Conservation (phyloP, 805 yeast genomes). For the Jamesozyma piceae region DNA sequence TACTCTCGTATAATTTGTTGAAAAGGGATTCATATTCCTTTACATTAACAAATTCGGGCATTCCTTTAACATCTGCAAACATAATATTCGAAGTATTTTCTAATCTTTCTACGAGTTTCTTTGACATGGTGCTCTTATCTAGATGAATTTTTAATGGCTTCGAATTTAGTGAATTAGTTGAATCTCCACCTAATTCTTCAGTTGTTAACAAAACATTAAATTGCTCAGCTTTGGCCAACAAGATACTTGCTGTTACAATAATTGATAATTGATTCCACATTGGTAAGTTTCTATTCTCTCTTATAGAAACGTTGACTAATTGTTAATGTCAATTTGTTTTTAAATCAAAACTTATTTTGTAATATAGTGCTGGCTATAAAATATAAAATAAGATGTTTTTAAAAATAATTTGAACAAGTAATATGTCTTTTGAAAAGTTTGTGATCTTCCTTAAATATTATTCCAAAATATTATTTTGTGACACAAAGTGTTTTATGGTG, state of each 20-base stretch:
- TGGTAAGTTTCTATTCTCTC: not conserved
- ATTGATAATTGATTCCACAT: constrained; percentile 11
- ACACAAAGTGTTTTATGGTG: not conserved
- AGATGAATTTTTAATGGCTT: constrained; percentile 12
- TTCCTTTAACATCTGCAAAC: constrained; percentile 20
- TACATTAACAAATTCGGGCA: constrained; percentile 22
- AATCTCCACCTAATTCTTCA: constrained; percentile 18
- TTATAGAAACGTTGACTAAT: too few species aligned
- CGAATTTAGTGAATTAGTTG: constrained; percentile 4
- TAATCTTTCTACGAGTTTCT: constrained; percentile 16
- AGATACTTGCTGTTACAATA: not conserved
- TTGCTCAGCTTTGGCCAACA: constrained; percentile 4
- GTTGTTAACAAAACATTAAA: constrained; percentile 10
- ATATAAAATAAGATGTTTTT: too few species aligned
- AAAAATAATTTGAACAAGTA: too few species aligned
- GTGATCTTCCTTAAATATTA: not conserved
- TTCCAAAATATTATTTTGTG: not conserved
- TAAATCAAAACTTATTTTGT: too few species aligned
- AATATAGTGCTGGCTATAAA: too few species aligned
- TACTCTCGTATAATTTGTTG: constrained; percentile 1
- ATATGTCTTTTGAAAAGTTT: not conserved
- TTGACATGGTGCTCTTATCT: constrained; percentile 14
- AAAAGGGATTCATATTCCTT: constrained; percentile 13
- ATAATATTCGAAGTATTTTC: constrained; percentile 19
- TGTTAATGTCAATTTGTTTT: too few species aligned